A percentile compares a stretch with the other conserved stretches of the same genome.
Evolutionary conservation across 192 early-diverging fungal genomes (phyloP).

Genomic region (Entomortierella chlamydospora): DNA sequence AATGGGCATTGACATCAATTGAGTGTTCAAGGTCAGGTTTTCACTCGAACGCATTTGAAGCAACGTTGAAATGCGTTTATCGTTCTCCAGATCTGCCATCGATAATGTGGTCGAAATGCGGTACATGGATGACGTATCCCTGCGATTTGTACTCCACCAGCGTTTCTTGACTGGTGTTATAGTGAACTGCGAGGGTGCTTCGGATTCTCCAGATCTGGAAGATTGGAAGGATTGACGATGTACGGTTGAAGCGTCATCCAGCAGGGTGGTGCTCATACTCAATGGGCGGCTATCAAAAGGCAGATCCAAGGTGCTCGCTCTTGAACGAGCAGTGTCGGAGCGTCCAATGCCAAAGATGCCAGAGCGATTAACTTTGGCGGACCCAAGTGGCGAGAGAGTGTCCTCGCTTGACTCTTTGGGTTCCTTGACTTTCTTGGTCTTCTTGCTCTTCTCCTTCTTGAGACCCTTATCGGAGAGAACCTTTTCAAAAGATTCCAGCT

Average conservation of each 20-base stretch:
- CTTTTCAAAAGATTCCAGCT: conserved; percentile 47
- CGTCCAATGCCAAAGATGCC: conserved; percentile 31
- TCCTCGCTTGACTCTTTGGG: not conserved
- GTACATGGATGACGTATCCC: conserved; percentile 30
- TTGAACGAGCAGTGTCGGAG: conserved; percentile 40
- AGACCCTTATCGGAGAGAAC: conserved; percentile 40
- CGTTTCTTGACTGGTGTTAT: conserved; percentile 27
- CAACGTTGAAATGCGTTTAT: conserved; percentile 17
- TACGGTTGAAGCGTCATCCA: conserved; percentile 22
- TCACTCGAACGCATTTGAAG: conserved; percentile 33
- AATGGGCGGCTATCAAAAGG: conserved; percentile 30
- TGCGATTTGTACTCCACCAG: conserved; percentile 43
- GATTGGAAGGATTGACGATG: conserved; percentile 45
- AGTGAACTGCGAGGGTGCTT: conserved; percentile 15
- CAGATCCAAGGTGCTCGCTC: conserved; percentile 29
- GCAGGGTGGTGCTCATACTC: conserved; percentile 33
- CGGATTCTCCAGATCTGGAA: conserved; percentile 40
- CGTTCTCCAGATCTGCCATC: conserved; percentile 39
- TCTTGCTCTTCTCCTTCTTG: conserved; percentile 39
- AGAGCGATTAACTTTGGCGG: conserved; percentile 9
- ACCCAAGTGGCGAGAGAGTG: conserved; percentile 7
- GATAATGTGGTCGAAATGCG: conserved; percentile 32
- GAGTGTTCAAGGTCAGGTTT: conserved; percentile 17
- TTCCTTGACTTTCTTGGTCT: conserved; percentile 17
- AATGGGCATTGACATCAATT: conserved; percentile 27